These are phyloP conservation scores for Phragmites australis DNA, from an alignment of 176 grass and related monocot genomes.

Conservation along the genomic window DNA sequence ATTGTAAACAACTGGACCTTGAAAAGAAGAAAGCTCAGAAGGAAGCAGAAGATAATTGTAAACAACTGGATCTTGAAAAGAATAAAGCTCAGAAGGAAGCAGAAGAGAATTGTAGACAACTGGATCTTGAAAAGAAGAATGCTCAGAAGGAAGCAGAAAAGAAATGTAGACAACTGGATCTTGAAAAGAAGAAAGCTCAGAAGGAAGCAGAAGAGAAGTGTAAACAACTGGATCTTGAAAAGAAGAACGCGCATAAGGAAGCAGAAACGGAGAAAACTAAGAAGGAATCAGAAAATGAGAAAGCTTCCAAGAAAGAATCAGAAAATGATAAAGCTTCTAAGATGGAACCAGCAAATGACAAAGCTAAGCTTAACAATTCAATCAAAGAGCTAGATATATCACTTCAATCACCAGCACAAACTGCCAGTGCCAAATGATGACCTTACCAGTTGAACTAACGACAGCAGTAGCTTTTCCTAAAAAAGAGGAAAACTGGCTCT, in stretches of 20 bases:
- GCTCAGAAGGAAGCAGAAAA: slow-evolving; percentile 52
- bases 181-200: slow-evolving; percentile 80
- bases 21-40: slow-evolving; percentile 94
- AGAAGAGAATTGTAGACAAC: slow-evolving; percentile 68
- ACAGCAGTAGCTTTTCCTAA: background rate
- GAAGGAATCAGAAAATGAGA: slow-evolving; percentile 6
- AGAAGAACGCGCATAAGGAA: slow-evolving; percentile 63
- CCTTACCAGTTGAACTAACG: background rate
- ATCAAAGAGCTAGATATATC: slow-evolving; percentile 52
- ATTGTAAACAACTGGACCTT: slow-evolving; percentile 77
- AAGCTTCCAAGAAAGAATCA: slow-evolving; percentile 44
- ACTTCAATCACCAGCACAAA: slow-evolving; percentile 34
- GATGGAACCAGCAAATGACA: slow-evolving; percentile 41
- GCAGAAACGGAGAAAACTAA: slow-evolving; percentile 59
- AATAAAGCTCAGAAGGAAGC: slow-evolving; percentile 62
- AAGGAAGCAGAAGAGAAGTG: slow-evolving; percentile 70
- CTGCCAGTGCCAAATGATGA: slow-evolving; percentile 46
- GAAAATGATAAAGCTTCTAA: slow-evolving; percentile 53
- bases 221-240: slow-evolving; percentile 59
- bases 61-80: slow-evolving; percentile 60
- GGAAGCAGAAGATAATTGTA: slow-evolving; percentile 77
- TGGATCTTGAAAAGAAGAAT: slow-evolving; percentile 71
- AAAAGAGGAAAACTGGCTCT: slow-evolving; percentile 32
- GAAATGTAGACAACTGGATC: slow-evolving; percentile 72
- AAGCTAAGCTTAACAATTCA: slow-evolving; percentile 46